A percentile compares a stretch with the other conserved stretches of the same genome.
Evolutionary conservation across 2,329 filamentous ascomycete genomes (phyloP).

Genomic region (Cladosporium oxysporum): DNA sequence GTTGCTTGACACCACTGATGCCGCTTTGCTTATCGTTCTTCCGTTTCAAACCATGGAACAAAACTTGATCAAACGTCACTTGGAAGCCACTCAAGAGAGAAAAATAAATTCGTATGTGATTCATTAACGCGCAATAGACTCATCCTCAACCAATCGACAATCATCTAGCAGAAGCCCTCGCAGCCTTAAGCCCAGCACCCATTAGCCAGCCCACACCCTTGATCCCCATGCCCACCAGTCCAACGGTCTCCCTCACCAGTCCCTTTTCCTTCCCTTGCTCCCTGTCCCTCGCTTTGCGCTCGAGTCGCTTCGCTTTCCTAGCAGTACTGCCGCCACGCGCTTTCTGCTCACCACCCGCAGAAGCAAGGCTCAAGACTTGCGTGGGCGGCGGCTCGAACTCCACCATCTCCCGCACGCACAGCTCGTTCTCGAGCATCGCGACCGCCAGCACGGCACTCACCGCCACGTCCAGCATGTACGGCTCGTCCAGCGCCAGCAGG

Average conservation of each 20-base stretch:
- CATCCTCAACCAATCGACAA: neutral
- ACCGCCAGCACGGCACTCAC: conserved; percentile 47
- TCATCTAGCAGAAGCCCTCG: conserved; percentile 25
- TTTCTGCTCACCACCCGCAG: conserved; percentile 26
- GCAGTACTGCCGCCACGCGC: neutral
- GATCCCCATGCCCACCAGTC: conserved; percentile 44
- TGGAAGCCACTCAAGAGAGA: neutral
- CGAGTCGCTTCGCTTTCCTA: conserved; percentile 19
- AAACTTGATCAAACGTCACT: neutral
- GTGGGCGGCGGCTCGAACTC: conserved; percentile 38
- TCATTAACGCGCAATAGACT: neutral
- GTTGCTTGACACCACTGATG: too few species aligned
- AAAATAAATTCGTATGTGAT: neutral
- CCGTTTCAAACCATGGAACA: too few species aligned
- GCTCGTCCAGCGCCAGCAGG: conserved; percentile 45
- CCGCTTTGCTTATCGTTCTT: too few species aligned
- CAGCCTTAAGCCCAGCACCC: conserved; percentile 44
- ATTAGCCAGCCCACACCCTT: conserved; percentile 47
- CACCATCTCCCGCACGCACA: conserved; percentile 26
- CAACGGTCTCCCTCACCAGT: conserved; percentile 42
- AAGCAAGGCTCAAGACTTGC: conserved; percentile 13
- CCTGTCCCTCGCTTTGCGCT: conserved; percentile 26
- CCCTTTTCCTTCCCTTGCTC: conserved; percentile 40
- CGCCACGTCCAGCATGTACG: conserved; percentile 49
- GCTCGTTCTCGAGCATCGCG: conserved; percentile 47